phyloP scores from a whole-genome alignment of 176 grass and related monocot species.

The Rhynchospora tenuis region DNA sequence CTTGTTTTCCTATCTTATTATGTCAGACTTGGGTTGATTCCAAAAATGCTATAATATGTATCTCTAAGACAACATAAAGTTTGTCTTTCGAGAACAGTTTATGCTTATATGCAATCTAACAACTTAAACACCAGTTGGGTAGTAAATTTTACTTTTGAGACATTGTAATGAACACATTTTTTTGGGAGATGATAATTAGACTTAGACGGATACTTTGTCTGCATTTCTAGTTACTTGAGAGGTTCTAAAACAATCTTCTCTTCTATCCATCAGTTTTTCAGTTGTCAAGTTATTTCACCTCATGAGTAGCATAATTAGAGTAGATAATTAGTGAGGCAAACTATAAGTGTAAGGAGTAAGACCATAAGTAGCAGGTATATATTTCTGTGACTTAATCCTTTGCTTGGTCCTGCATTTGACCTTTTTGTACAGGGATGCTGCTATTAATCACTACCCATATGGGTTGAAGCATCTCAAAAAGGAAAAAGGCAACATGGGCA shows the following conservation, averaged over 20 bases:
- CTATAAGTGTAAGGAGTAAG: constrained; percentile 25
- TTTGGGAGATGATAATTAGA: not conserved
- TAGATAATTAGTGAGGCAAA: constrained; percentile 18
- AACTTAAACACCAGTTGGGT: not conserved
- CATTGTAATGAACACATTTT: not conserved
- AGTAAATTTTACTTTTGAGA: not conserved
- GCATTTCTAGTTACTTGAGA: not conserved
- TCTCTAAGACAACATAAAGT: constrained; percentile 1
- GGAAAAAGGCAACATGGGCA: constrained; percentile 19
- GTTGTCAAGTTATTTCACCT: not conserved
- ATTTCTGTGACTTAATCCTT: constrained; percentile 38
- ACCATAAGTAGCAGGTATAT: constrained; percentile 33
- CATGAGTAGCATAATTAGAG: constrained; percentile 16
- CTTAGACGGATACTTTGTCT: not conserved
- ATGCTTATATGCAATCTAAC: not conserved
- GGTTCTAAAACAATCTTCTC: not conserved
- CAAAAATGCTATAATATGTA: not conserved
- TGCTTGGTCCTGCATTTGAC: constrained; percentile 28
- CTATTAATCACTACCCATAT: constrained; percentile 26
- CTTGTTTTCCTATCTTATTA: constrained; percentile 6
- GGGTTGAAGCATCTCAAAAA: constrained; percentile 26
- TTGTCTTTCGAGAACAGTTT: not conserved
- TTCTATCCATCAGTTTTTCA: constrained; percentile 1
- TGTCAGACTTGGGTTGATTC: not conserved
- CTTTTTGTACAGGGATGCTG: constrained; percentile 40